Base-by-base conservation (phyloP, 2,329 filamentous ascomycete species). In the Penicillium sp. region DNA sequence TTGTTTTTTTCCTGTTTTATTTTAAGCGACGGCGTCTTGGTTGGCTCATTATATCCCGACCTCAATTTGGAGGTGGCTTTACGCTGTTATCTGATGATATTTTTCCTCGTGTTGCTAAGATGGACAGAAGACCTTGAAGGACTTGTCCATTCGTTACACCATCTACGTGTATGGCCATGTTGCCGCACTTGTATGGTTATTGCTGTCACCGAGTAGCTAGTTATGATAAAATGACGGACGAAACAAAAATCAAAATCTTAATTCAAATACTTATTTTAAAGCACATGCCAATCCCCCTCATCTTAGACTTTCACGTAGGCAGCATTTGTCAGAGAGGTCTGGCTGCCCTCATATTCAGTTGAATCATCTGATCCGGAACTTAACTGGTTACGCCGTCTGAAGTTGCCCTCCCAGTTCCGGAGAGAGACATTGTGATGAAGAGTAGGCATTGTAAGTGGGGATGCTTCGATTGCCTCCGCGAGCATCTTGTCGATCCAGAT, bases 21-120 rank as follows among this genome's bases (percentile, higher is more conserved):
- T 50, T 54, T 50, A 44, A 59, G 57, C 57, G 57, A 55, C 13
- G 57, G 57, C 52, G 56, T 62, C 55, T 37, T 47, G 58, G 47
- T 49, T 50, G 32, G 22, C 50, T 42, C 23, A 39, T 37, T 42
- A 38, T 35, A 48, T 53, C 16, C 42, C 32, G 32, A 24, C 29
- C 31, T 34, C 43, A 32, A 26, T 34, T 20, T 50, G 35, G 22
- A 44, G 28, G 26, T 18, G 38, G 20, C 13, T 36, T 34, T 36
- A 29, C 37, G 35, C 26, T n/a, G 39, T 40, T 36, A 40, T 38
- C 37, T 49, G 29, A 36, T 51, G 38, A 37, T 35, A 39, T 47
- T 28, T 20, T 27, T 49, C 20, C 27, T 32, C 36, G 38, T 50
- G 29, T 51, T 49, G 22, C 36, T 45, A 18, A 42, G 35, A 56